Base-by-base conservation (phyloP, 306 rosid species). In the Bauhinia variegata region DNA sequence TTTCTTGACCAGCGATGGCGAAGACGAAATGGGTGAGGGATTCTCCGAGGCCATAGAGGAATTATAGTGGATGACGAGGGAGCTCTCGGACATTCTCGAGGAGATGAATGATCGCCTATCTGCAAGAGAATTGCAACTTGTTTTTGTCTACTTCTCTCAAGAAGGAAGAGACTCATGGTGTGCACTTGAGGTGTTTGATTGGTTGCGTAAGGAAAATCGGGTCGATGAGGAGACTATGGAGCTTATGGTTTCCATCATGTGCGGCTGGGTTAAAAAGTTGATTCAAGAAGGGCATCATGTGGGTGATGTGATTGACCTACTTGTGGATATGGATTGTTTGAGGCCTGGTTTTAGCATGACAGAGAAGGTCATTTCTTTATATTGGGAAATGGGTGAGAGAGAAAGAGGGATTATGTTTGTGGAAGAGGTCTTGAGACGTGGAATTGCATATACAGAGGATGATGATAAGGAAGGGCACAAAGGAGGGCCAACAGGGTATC, bases 141-240 rank as follows among this genome's bases (percentile, higher is more conserved):
- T 93, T 71, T 72, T 93, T 44, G 97, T 90, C 12, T 93, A 90
- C 67, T 93, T 93, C 78, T 82, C 99, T 1, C 97, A 93, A 65
- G 99, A 93, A 47, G 99, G 99, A 4, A 88, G 99, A 65, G 99
- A 93, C 72, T 90, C 97, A 0, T 93, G 99, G 99, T 93, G 95
- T 74, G 97, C 99, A 1, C 77, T 93, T 51, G 99, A 93, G 82
- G 99, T 90, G 77, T 93, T 93, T 80, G 98, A 93, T 78, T 93
- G 98, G 98, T 83, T 93, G 13, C 75, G 92, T 30, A 93, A 88
- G 74, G 98, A 93, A 80, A 93, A 93, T 17, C 79, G 91, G 68
- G 97, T 93, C 8, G 98, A 93, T 39, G 85, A 89, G 79, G 98
- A 93, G 77, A 93, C 97, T 33, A 93, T 89, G 98, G 98, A 93